Evolutionary conservation across 305 asterid species (phyloP).

Genomic region (Coffea humblotiana): DNA sequence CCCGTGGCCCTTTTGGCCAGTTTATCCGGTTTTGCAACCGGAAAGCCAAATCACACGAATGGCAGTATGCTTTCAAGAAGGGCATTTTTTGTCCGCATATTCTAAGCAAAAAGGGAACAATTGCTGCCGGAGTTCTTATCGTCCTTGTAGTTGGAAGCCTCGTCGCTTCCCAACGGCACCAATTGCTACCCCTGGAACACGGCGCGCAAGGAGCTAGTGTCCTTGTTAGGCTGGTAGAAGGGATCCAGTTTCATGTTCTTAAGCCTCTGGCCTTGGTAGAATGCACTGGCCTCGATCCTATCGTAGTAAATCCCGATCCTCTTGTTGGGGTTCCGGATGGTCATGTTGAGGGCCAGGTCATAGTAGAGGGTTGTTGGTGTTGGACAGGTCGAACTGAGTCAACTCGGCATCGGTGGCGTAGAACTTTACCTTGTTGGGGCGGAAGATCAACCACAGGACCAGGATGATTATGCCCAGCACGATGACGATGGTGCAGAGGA

Average conservation of each 20-base stretch:
- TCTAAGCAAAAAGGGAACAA: too few species aligned
- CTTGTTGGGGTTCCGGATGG: slow-evolving; percentile 38
- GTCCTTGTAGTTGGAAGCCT: slow-evolving; percentile 11
- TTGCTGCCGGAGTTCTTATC: slow-evolving; percentile 22
- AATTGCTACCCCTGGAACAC: slow-evolving; percentile 25
- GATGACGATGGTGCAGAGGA: slow-evolving; percentile 49
- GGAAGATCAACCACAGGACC: slow-evolving; percentile 60
- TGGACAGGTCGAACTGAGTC: slow-evolving; percentile 41
- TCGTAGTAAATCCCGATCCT: slow-evolving; percentile 43
- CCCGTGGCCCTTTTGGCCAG: too few species aligned
- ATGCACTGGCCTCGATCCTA: slow-evolving; percentile 26
- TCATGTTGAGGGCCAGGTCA: slow-evolving; percentile 32
- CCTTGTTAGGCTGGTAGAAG: slow-evolving; percentile 37
- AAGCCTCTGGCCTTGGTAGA: slow-evolving; percentile 30
- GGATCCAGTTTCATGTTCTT: background rate
- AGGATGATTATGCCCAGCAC: slow-evolving; percentile 39
- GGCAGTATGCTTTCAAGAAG: too few species aligned
- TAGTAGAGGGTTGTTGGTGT: slow-evolving; percentile 34
- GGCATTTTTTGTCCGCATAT: too few species aligned
- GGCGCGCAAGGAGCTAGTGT: slow-evolving; percentile 16
- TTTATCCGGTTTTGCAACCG: too few species aligned
- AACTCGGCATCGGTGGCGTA: slow-evolving; percentile 49
- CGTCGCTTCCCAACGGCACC: slow-evolving; percentile 15
- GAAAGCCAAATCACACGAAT: too few species aligned
- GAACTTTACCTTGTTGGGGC: slow-evolving; percentile 65